These are phyloP conservation scores for Colletotrichum cordylinicola DNA, from an alignment of 2,329 filamentous ascomycete species.

Conservation along the genomic window DNA sequence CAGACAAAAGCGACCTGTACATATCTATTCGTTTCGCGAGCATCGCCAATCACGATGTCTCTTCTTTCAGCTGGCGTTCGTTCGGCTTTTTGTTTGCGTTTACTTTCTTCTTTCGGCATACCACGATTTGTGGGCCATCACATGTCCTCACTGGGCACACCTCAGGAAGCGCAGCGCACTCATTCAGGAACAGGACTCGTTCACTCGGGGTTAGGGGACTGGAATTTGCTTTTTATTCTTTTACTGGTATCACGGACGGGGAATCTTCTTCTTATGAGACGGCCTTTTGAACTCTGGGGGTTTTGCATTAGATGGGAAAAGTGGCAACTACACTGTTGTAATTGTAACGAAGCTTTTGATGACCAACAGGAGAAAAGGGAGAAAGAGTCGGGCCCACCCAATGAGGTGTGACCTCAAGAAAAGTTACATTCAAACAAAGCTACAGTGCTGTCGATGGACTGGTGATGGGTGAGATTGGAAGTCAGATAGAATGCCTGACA, in stretches of 20 bases:
- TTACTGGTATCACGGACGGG: neutral
- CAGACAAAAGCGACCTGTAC: constrained; percentile 19
- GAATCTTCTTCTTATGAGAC: neutral
- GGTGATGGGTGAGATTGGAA: neutral
- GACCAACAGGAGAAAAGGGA: neutral
- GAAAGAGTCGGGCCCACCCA: neutral
- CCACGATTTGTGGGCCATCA: neutral
- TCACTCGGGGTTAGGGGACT: neutral
- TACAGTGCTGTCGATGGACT: neutral
- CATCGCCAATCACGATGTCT: neutral
- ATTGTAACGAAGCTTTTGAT: constrained; percentile 23
- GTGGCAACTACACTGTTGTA: constrained; percentile 24
- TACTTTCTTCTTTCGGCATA: neutral
- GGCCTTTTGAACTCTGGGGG: neutral
- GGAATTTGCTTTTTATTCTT: neutral
- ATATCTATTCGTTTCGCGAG: constrained; percentile 1
- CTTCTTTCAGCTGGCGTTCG: neutral
- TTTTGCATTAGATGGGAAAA: constrained; percentile 21
- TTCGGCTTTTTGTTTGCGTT: constrained; percentile 2
- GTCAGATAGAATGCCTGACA: neutral
- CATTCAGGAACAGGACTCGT: constrained; percentile 1
- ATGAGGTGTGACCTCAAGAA: neutral
- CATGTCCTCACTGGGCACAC: neutral
- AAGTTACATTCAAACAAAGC: neutral
- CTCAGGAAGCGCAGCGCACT: constrained; percentile 4